A percentile compares a stretch with the other conserved stretches of the same genome.
These are phyloP conservation scores for Monilinia laxa DNA, from an alignment of 2,329 filamentous ascomycete species.

Conservation along the genomic window DNA sequence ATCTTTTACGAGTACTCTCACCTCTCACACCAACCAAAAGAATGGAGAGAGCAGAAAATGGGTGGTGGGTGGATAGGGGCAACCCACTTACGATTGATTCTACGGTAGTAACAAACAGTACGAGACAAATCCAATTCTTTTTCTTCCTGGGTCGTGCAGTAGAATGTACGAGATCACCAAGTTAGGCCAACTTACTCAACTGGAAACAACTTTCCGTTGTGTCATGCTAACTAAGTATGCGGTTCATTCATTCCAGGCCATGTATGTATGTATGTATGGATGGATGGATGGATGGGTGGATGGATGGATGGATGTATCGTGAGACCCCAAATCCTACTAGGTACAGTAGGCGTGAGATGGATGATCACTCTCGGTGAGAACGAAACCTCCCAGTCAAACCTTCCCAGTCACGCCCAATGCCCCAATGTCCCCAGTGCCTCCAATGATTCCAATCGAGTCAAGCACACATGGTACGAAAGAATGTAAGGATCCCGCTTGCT, in stretches of 20 bases:
- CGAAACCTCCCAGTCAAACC: conserved; percentile 1
- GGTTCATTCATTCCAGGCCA: neutral
- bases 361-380: conserved; percentile 16
- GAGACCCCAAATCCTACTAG: conserved; percentile 9
- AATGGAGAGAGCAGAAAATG: neutral
- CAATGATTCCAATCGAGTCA: neutral
- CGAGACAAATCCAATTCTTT: conserved; percentile 11
- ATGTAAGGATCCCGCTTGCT: conserved; percentile 7
- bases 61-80: neutral
- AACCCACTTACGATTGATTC: conserved; percentile 10
- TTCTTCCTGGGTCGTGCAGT: conserved; percentile 5
- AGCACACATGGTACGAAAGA: conserved; percentile 7
- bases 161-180: neutral
- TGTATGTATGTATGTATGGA: no score
- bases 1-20: conserved; percentile 4
- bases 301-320: neutral
- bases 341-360: neutral
- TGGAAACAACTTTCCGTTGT: neutral
- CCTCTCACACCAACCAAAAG: conserved; percentile 5
- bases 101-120: neutral
- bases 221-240: neutral
- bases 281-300: no score
- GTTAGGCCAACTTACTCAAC: neutral
- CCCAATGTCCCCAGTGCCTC: no score
- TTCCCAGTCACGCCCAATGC: conserved; percentile 6